A percentile compares a stretch with the other conserved stretches of the same genome.
These are phyloP conservation scores for Solanum gandarillasii DNA, from an alignment of 257 asterid genomes.

Conservation along the genomic window DNA sequence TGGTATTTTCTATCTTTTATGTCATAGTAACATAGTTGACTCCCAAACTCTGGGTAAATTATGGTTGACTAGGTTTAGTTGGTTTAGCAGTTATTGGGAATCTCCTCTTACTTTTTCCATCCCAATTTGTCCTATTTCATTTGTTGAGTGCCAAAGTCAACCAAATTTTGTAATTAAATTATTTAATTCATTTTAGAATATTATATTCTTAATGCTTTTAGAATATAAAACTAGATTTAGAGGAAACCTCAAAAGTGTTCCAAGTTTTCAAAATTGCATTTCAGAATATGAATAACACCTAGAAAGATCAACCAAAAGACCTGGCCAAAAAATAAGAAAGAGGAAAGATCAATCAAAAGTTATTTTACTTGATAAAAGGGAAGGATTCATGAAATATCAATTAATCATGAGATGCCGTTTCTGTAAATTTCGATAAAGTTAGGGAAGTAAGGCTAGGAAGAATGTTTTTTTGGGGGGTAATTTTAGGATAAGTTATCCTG, in stretches of 20 bases:
- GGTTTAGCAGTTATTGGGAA: neutral
- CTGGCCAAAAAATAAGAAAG: neutral
- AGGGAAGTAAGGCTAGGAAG: neutral
- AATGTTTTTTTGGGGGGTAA: neutral
- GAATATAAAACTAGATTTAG: neutral
- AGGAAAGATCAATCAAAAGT: neutral
- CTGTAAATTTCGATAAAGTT: neutral
- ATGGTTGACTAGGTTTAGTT: neutral
- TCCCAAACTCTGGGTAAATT: neutral
- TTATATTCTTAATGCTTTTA: neutral
- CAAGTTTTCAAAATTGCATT: neutral
- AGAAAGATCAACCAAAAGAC: neutral
- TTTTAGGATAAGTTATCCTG: neutral
- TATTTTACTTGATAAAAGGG: neutral
- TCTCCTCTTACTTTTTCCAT: neutral
- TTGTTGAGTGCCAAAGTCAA: neutral
- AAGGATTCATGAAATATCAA: neutral
- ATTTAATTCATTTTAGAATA: neutral
- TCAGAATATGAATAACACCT: neutral
- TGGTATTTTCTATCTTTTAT: constrained; percentile 33
- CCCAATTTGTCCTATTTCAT: neutral
- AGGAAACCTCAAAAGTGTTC: neutral
- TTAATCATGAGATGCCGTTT: neutral
- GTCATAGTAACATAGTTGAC: neutral
- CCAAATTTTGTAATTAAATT: neutral